Evolutionary conservation across 2,329 filamentous ascomycete species (phyloP).

Genomic region (Daldinia sp.): DNA sequence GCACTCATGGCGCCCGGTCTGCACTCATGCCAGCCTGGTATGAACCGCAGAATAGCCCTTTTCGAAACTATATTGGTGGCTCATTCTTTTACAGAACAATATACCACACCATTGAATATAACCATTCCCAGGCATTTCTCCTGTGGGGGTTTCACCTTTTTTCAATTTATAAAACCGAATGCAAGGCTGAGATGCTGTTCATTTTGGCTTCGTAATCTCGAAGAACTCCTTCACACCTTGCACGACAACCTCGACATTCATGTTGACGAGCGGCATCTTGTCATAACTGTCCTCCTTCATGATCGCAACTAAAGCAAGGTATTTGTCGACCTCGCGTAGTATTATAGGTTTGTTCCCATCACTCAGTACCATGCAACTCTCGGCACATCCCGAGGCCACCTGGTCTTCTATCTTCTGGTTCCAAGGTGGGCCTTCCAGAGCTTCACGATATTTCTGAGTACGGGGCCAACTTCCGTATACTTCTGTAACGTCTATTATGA

Average conservation of each 20-base stretch:
- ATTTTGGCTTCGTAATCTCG: slow-evolving; percentile 72
- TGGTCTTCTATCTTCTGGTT: slow-evolving; percentile 73
- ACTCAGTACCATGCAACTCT: slow-evolving; percentile 76
- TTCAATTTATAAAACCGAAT: background rate
- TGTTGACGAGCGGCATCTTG: slow-evolving; percentile 85
- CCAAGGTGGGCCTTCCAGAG: slow-evolving; percentile 71
- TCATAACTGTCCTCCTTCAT: slow-evolving; percentile 89
- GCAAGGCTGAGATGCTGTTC: slow-evolving; percentile 5
- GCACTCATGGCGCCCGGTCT: background rate
- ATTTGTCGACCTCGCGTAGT: slow-evolving; percentile 77
- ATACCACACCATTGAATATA: background rate
- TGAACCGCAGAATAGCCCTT: background rate
- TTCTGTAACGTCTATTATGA: slow-evolving; percentile 96
- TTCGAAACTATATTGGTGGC: background rate
- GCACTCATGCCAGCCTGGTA: background rate
- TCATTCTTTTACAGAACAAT: slow-evolving; percentile 1
- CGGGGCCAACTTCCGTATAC: slow-evolving; percentile 85
- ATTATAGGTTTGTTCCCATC: slow-evolving; percentile 74
- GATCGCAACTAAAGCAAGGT: slow-evolving; percentile 84
- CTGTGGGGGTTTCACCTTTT: background rate
- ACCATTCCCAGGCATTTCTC: background rate
- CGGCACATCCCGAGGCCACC: slow-evolving; percentile 73
- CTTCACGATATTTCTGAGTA: slow-evolving; percentile 65
- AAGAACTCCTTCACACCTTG: slow-evolving; percentile 85
- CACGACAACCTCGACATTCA: slow-evolving; percentile 87